A percentile compares a stretch with the other conserved stretches of the same genome.
Conservation (phyloP, 1,284 basidiomycete species). For the Cutaneotrichosporon arboriforme region DNA sequence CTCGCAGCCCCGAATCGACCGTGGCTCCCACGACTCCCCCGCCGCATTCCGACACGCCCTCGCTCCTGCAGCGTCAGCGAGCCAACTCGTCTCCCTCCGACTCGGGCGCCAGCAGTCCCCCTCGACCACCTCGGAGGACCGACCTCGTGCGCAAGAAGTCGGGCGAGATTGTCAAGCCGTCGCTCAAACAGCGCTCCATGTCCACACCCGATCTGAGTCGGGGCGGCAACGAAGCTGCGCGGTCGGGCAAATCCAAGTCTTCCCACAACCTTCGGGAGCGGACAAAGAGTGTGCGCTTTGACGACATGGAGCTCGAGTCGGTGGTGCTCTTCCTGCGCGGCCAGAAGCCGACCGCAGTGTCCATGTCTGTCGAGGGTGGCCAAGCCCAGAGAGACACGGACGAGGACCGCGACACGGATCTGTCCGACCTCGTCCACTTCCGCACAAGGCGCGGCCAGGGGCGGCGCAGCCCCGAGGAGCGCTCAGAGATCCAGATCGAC, state of each 20-base stretch:
- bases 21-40: not conserved
- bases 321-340: constrained; percentile 47
- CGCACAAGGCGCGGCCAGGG: constrained; percentile 37
- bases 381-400: constrained; percentile 39
- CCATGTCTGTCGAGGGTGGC: constrained; percentile 37
- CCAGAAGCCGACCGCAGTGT: constrained; percentile 46
- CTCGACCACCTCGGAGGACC: not conserved
- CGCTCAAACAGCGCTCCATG: constrained; percentile 45
- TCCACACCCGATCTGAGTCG: constrained; percentile 46
- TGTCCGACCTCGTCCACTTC: constrained; percentile 46
- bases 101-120: not conserved
- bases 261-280: constrained; percentile 32
- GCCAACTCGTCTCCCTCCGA: not conserved
- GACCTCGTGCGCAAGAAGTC: constrained; percentile 48
- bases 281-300: constrained; percentile 46
- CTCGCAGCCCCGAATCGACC: too few relatives aligned
- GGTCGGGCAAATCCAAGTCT: constrained; percentile 2
- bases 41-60: not conserved
- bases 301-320: constrained; percentile 40
- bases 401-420: constrained; percentile 43
- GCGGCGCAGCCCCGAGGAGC: constrained; percentile 18
- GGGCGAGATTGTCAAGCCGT: constrained; percentile 48
- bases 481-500: constrained; percentile 34
- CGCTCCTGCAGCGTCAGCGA: not conserved
- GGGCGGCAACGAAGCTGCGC: not conserved